These are phyloP conservation scores for Immersiporthe knoxdaviesiana DNA, from an alignment of 2,329 filamentous ascomycete genomes.

Conservation along the genomic window DNA sequence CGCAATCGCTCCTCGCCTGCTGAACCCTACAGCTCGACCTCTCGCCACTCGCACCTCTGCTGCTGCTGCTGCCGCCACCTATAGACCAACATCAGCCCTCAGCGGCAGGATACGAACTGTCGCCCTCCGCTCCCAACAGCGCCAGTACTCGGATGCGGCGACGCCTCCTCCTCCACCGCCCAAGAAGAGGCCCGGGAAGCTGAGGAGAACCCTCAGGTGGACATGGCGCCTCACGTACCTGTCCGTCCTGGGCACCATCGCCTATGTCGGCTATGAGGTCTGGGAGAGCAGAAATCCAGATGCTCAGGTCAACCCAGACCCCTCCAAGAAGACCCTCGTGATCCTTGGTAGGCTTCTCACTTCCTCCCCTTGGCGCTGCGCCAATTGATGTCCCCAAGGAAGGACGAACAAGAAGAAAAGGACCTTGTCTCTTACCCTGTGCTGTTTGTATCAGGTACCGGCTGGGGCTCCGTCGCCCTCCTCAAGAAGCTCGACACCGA, in stretches of 20 bases:
- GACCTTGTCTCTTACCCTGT: no score
- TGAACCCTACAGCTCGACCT: constrained; percentile 34
- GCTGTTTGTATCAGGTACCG: constrained; percentile 68
- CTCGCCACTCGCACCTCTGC: constrained; percentile 22
- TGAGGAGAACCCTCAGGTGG: constrained; percentile 74
- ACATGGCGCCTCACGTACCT: constrained; percentile 83
- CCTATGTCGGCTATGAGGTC: constrained; percentile 77
- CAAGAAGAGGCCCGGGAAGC: constrained; percentile 59
- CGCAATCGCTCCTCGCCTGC: constrained; percentile 36
- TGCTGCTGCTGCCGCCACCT: constrained; percentile 13
- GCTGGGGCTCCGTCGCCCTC: constrained; percentile 93
- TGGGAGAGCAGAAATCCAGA: constrained; percentile 81
- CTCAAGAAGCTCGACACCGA: constrained; percentile 98
- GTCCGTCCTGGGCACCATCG: constrained; percentile 69
- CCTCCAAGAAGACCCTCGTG: constrained; percentile 94
- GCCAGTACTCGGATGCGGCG: constrained; percentile 36
- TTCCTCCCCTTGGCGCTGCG: neutral
- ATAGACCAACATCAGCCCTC: constrained; percentile 30
- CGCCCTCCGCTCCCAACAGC: constrained; percentile 36
- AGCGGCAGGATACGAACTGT: constrained; percentile 33
- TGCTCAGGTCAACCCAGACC: constrained; percentile 78
- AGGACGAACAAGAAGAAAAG: no score
- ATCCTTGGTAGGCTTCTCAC: constrained; percentile 71
- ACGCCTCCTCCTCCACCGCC: constrained; percentile 48
- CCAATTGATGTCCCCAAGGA: neutral